Conservation (phyloP, 192 early-diverging fungal species). For the Coemansia asiatica region DNA sequence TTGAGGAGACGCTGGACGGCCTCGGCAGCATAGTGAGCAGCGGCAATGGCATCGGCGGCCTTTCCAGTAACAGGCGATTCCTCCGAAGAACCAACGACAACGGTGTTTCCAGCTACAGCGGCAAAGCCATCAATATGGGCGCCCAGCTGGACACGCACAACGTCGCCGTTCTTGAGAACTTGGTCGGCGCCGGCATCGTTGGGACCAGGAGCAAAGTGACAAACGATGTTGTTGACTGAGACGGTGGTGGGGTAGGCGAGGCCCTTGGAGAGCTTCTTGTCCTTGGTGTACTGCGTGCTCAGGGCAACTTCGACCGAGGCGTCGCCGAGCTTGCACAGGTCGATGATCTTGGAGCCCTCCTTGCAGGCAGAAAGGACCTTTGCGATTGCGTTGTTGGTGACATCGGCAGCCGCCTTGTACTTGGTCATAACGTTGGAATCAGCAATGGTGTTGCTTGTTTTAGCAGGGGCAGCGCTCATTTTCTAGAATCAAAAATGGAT, state of each 20-base stretch:
- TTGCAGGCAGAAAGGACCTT: slow-evolving; percentile 41
- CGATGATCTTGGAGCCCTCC: slow-evolving; percentile 80
- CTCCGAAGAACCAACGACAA: slow-evolving; percentile 80
- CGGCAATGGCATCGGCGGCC: slow-evolving; percentile 84
- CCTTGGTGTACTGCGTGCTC: slow-evolving; percentile 62
- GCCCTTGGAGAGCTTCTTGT: slow-evolving; percentile 81
- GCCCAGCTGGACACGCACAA: slow-evolving; percentile 87
- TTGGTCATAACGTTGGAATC: slow-evolving; percentile 80
- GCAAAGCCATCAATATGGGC: slow-evolving; percentile 92
- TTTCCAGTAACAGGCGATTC: slow-evolving; percentile 66
- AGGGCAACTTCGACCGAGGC: slow-evolving; percentile 72
- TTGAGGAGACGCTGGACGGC: slow-evolving; percentile 83
- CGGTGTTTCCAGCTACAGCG: slow-evolving; percentile 75
- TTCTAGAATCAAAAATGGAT: not conserved
- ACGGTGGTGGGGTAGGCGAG: slow-evolving; percentile 87
- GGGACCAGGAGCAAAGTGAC: slow-evolving; percentile 84
- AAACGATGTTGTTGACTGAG: slow-evolving; percentile 79
- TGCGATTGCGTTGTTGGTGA: slow-evolving; percentile 68
- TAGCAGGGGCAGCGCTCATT: slow-evolving; percentile 34
- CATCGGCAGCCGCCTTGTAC: slow-evolving; percentile 89
- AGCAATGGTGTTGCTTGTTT: slow-evolving; percentile 59
- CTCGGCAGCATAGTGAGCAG: slow-evolving; percentile 82
- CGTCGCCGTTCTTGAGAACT: slow-evolving; percentile 73
- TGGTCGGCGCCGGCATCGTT: slow-evolving; percentile 63
- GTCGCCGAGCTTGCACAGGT: slow-evolving; percentile 89